phyloP scores from a whole-genome alignment of 441 rosid species.

The Populus hybrid region DNA sequence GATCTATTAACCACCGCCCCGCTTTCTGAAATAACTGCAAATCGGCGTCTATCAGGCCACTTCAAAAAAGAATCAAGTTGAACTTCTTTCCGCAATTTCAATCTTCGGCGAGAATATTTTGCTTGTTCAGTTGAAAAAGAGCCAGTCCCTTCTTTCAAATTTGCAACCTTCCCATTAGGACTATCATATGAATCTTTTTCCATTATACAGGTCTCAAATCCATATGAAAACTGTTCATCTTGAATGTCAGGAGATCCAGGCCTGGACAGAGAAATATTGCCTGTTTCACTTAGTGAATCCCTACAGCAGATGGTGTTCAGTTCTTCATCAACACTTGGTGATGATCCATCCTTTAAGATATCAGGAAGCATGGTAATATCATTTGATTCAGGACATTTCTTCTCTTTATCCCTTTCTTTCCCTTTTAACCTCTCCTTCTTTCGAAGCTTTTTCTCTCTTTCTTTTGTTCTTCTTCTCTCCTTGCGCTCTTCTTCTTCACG shows the following conservation, averaged over 20 bases:
- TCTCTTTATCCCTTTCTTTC: constrained; percentile 71
- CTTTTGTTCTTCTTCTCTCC: constrained; percentile 80
- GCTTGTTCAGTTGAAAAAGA: constrained; percentile 48
- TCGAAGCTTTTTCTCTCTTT: constrained; percentile 78
- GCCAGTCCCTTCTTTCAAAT: constrained; percentile 48
- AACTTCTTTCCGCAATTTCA: constrained; percentile 53
- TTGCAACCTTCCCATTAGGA: constrained; percentile 49
- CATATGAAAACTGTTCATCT: constrained; percentile 38
- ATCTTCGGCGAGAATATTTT: constrained; percentile 52
- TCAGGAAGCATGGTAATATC: constrained; percentile 32
- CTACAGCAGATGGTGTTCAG: constrained; percentile 32
- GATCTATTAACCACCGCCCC: constrained; percentile 44
- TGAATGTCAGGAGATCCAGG: constrained; percentile 51
- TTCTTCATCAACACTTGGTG: constrained; percentile 45
- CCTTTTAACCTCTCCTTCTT: constrained; percentile 86
- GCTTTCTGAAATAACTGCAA: constrained; percentile 46
- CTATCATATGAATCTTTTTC: constrained; percentile 45
- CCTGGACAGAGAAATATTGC: constrained; percentile 46
- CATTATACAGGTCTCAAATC: constrained; percentile 22
- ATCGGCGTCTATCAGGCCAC: constrained; percentile 63
- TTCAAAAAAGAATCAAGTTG: constrained; percentile 50
- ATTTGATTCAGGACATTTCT: constrained; percentile 34
- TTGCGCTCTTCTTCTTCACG: constrained; percentile 93
- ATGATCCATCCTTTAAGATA: constrained; percentile 47
- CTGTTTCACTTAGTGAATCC: constrained; percentile 47